Evolutionary conservation across 768 basidiomycete species (phyloP), one percentile per base, ranked within the genome.

Genomic region (Collybiopsis confluens): DNA sequence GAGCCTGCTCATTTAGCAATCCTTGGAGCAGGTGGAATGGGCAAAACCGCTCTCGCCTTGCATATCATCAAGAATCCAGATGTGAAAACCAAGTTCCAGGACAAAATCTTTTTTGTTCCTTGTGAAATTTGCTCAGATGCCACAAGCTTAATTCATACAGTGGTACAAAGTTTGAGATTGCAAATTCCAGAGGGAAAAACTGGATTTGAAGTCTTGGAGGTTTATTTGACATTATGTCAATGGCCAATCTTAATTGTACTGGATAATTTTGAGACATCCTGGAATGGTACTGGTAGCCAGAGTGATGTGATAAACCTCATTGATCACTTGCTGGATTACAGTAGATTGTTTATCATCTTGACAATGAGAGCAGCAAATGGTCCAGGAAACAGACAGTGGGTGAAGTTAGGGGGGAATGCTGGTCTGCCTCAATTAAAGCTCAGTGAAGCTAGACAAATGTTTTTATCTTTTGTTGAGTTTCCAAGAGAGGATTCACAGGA

Each of bases 241-340:
- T 4, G 5, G 18, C 49, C 33, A 6, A 18, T 43, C 10, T 36
- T 55, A 10, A 52, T 55, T 10, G 41, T 55, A 15, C 27, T 55
- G 23, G 54, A 55, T 24, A 55, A 55, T 27, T 55, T 55, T 37
- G 54, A 55, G 21, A 55, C 50, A 21, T 35, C 37, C n/a, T 55
- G 54, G 54, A 37, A 52, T 38, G 28, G 13, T n/a, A 30, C 13
- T 6, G 18, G 20, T 11, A n/a, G 5, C 11, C n/a, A 30, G 8
- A 13, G 4, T 30, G 26, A 7, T 2, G 40, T 51, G 27, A 16
- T 26, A 16, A 33, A 20, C 40, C 35, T 55, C 2, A 16, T 55
- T 4, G 30, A 42, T n/a, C 20, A 26, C 3, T 21, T 55, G n/a
- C 18, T 18, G n/a, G 26, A 24, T 24, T 42, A 4, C 26, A 21